phyloP scores from a whole-genome alignment of 1,139 yeast genomes.

The Lodderomyces beijingensis region DNA sequence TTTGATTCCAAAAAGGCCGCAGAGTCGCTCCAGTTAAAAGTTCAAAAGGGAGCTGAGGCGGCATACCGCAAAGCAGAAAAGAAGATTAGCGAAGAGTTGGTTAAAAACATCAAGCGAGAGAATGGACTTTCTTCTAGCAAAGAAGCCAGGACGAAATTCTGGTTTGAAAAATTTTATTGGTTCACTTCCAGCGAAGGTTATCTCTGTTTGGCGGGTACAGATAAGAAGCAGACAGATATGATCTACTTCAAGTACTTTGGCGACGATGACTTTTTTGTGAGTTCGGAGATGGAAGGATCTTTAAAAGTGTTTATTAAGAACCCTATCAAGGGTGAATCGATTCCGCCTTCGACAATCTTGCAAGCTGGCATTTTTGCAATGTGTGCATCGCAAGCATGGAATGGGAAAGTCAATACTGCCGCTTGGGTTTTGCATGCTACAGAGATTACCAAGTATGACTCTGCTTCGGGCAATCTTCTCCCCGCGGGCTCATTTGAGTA shows the following conservation, averaged over 20 bases:
- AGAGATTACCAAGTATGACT: constrained; percentile 63
- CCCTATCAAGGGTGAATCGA: constrained; percentile 53
- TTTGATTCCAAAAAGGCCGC: constrained; percentile 78
- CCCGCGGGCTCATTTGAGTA: constrained; percentile 61
- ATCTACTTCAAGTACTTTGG: constrained; percentile 74
- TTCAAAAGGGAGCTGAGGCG: constrained; percentile 69
- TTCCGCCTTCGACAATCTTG: constrained; percentile 81
- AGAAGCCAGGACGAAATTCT: constrained; percentile 65
- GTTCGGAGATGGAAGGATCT: constrained; percentile 73
- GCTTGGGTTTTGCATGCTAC: constrained; percentile 78
- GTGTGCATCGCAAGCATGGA: constrained; percentile 90
- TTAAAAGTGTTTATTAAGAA: constrained; percentile 77
- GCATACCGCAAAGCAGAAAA: constrained; percentile 85
- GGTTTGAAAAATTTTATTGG: constrained; percentile 96
- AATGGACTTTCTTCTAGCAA: constrained; percentile 49
- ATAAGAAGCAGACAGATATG: constrained; percentile 77
- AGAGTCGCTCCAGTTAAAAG: constrained; percentile 72
- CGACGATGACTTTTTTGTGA: constrained; percentile 67
- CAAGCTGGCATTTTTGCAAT: constrained; percentile 88
- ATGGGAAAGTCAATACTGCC: constrained; percentile 69
- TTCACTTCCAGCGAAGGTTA: constrained; percentile 87
- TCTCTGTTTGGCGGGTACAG: constrained; percentile 82
- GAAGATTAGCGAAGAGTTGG: constrained; percentile 70
- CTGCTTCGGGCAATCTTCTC: constrained; percentile 55
- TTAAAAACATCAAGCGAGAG: constrained; percentile 61